Conservation (phyloP, 768 basidiomycete genomes). For the Amanita subjunquillea region DNA sequence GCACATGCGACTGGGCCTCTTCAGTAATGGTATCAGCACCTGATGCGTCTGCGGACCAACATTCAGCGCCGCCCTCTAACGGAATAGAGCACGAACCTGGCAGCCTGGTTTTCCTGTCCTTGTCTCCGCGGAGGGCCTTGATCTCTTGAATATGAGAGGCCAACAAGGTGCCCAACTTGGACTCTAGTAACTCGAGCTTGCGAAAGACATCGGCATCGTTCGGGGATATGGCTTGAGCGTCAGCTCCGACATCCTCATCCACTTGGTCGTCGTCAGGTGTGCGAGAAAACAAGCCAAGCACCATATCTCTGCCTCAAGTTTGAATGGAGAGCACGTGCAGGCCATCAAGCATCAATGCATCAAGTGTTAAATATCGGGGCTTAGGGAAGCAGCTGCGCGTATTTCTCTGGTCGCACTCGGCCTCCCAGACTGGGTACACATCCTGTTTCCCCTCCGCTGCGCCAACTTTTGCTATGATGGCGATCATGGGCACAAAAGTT, state of each 20-base stretch:
- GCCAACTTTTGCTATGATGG: too few relatives aligned
- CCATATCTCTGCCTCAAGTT: background rate
- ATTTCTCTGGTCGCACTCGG: too few relatives aligned
- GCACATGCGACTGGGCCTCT: conserved; percentile 6
- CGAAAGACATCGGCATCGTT: background rate
- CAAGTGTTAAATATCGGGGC: too few relatives aligned
- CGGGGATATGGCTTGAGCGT: background rate
- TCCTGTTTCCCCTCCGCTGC: too few relatives aligned
- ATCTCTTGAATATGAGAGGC: conserved; percentile 1
- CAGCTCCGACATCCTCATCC: background rate
- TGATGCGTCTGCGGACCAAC: background rate
- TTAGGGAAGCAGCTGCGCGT: too few relatives aligned
- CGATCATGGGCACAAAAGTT: too few relatives aligned
- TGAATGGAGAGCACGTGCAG: background rate
- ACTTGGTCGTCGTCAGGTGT: background rate
- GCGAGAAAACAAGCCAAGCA: background rate
- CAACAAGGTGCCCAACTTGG: background rate
- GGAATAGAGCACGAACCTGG: background rate
- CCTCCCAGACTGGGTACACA: too few relatives aligned
- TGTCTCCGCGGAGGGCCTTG: background rate
- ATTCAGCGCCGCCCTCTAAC: background rate
- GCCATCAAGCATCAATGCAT: too few relatives aligned
- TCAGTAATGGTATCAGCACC: background rate
- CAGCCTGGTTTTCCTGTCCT: background rate
- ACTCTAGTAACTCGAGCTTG: background rate